These are phyloP conservation scores for Datura wrightii DNA, from an alignment of 257 asterid species.

Conservation along the genomic window DNA sequence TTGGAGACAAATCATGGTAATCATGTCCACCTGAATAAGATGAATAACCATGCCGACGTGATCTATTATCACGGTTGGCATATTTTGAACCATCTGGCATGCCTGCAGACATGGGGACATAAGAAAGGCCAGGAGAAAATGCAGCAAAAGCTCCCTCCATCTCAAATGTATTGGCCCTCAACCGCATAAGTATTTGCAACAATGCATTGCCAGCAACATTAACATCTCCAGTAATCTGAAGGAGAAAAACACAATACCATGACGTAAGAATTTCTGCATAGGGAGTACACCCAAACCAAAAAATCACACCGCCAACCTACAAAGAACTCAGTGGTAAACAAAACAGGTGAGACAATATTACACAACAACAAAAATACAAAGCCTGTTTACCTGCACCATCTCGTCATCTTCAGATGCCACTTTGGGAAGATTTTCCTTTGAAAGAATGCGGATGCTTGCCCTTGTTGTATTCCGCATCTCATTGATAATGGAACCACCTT, in stretches of 20 bases:
- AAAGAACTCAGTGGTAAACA: background rate
- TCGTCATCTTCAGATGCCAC: slow-evolving; percentile 84
- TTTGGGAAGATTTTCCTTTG: slow-evolving; percentile 78
- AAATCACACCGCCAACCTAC: background rate
- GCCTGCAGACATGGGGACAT: slow-evolving; percentile 46
- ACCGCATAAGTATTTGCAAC: slow-evolving; percentile 67
- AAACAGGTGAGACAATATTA: background rate
- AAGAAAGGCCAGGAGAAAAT: slow-evolving; percentile 44
- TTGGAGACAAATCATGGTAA: slow-evolving; percentile 46
- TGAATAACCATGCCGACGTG: slow-evolving; percentile 56
- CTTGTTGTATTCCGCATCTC: slow-evolving; percentile 80
- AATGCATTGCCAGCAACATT: slow-evolving; percentile 72
- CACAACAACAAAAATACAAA: slow-evolving; percentile 20
- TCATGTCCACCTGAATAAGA: slow-evolving; percentile 56
- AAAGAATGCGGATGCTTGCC: slow-evolving; percentile 75
- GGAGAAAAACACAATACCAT: background rate
- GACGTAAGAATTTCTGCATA: background rate
- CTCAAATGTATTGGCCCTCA: slow-evolving; percentile 74
- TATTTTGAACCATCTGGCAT: slow-evolving; percentile 53
- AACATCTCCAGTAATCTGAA: slow-evolving; percentile 76
- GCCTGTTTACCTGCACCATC: slow-evolving; percentile 81
- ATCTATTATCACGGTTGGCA: slow-evolving; percentile 56
- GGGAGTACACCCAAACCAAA: background rate
- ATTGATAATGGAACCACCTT: slow-evolving; percentile 82
- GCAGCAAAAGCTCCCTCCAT: slow-evolving; percentile 57